Base-by-base conservation (phyloP, 108 stramenopile species). In the Heterococcus sp. region DNA sequence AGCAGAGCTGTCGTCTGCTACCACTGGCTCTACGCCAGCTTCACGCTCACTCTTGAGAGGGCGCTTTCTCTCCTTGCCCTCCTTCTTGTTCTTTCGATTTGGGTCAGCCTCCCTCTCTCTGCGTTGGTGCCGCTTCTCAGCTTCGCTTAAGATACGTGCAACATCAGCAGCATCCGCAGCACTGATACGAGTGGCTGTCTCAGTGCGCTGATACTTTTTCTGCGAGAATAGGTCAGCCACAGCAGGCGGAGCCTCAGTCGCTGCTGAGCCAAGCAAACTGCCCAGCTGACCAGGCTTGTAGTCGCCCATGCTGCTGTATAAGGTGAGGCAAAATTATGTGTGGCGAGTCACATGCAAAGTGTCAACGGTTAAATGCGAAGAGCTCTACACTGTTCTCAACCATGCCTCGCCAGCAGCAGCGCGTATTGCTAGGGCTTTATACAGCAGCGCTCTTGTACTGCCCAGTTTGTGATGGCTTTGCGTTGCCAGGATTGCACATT, bases 31-130 rank as follows among this genome's bases (percentile, higher is more conserved):
- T 63, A 63, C 21, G 26, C 26, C 58, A 63, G 26, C 21, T 30
- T 2, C 74, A 78, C 78, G 71, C 29, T 29, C 38, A 63, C 74
- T 78, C 78, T 65, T 72, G 37, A 30, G 64, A 37, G 30, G 71
- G 71, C 31, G 38, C 66, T 72, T 79, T 71, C 66, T 79, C 26
- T 70, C 78, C 58, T 79, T 79, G 65, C 72, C 72, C 71, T 81
- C 73, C 34, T 81, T 70, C 21, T 81, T 81, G 64, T 73, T 81
- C 2, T 64, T 65, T 8, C 32, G 38, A 36, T 27, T 21, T 4
- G 37, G 27, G 66, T 76, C 75, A 2, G 66, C 75, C 64, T 71
- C 72, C 35, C 73, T 72, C 72, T 73, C 79, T 66, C 30, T 36
- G 72, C 46, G 72, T 66, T 28, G 36, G 64, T 81, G 71, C 11